Conservation (phyloP, 2,329 filamentous ascomycete species). For the Pseudonectria buxi region DNA sequence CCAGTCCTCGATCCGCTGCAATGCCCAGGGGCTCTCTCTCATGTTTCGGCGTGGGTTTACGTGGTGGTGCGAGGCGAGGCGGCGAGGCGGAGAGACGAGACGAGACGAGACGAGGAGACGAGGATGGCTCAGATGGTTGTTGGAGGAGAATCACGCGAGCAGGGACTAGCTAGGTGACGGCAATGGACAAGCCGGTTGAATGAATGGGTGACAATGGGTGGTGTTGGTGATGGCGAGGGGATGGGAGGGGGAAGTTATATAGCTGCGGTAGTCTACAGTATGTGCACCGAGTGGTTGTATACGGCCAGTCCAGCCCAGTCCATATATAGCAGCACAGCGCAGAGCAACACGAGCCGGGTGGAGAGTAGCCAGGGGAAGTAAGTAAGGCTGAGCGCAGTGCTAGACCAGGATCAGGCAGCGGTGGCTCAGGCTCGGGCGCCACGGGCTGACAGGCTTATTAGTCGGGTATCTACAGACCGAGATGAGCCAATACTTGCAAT, state of each 20-base stretch:
- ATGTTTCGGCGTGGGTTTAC: constrained; percentile 16
- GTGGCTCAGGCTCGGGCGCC: constrained; percentile 1
- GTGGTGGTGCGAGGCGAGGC: constrained; percentile 1
- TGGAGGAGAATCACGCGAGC: constrained; percentile 19
- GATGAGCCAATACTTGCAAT: too few relatives aligned
- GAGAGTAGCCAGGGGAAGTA: too few relatives aligned
- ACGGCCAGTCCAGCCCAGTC: constrained; percentile 5
- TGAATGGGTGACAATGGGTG: constrained; percentile 1
- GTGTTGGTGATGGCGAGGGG: constrained; percentile 5
- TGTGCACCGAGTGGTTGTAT: background rate
- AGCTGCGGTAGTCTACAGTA: constrained; percentile 10
- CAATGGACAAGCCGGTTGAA: constrained; percentile 11
- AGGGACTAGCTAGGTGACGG: constrained; percentile 12
- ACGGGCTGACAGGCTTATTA: too few relatives aligned
- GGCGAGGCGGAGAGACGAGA: constrained; percentile 2
- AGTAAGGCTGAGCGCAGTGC: constrained; percentile 22
- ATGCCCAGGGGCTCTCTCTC: constrained; percentile 13
- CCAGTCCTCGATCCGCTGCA: constrained; percentile 16
- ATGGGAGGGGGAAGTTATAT: constrained; percentile 18
- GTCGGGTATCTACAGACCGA: too few relatives aligned
- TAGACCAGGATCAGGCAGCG: constrained; percentile 15
- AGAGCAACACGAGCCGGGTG: constrained; percentile 16
- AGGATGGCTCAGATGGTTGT: background rate
- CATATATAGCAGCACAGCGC: constrained; percentile 14
- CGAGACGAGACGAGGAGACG: constrained; percentile 12